Evolutionary conservation across 306 rosid species (phyloP).

Genomic region (Prunus salicina): DNA sequence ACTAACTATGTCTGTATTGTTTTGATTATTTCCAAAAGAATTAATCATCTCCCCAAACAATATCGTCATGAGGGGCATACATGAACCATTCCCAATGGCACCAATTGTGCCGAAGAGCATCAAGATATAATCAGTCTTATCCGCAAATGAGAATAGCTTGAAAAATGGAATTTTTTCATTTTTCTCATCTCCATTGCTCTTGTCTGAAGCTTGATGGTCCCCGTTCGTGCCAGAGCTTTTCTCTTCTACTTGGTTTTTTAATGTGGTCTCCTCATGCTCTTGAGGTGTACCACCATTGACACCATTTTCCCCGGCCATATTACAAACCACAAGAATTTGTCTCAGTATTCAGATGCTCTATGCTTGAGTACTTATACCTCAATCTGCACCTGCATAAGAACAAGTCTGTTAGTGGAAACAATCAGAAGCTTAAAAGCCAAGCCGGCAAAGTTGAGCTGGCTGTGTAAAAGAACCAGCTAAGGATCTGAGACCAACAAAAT

Average conservation of each 20-base stretch:
- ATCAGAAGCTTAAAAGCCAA: slow-evolving; percentile 14
- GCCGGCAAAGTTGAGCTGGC: background rate
- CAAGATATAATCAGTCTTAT: slow-evolving; percentile 53
- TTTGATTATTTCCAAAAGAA: slow-evolving; percentile 63
- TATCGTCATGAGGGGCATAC: slow-evolving; percentile 69
- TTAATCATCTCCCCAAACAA: slow-evolving; percentile 60
- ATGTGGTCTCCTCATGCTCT: slow-evolving; percentile 29
- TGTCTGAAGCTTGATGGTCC: slow-evolving; percentile 18
- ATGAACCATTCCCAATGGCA: slow-evolving; percentile 66
- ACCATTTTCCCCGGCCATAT: slow-evolving; percentile 48
- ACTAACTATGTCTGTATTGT: slow-evolving; percentile 24
- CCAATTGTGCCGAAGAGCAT: slow-evolving; percentile 67
- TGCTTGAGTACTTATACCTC: background rate
- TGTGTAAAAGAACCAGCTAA: background rate
- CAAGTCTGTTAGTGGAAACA: background rate
- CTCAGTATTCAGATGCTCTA: slow-evolving; percentile 5
- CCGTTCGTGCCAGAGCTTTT: slow-evolving; percentile 18
- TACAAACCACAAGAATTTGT: slow-evolving; percentile 8
- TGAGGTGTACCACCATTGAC: slow-evolving; percentile 2
- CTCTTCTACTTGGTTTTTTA: slow-evolving; percentile 29
- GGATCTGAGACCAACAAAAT: background rate
- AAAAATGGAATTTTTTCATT: slow-evolving; percentile 52
- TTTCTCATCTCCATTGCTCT: slow-evolving; percentile 37
- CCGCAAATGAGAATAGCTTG: slow-evolving; percentile 75
- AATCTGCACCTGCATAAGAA: slow-evolving; percentile 24